Evolutionary conservation across 768 basidiomycete genomes (phyloP), one percentile per base, ranked within the genome.

Genomic region (Leccinum variicolor): DNA sequence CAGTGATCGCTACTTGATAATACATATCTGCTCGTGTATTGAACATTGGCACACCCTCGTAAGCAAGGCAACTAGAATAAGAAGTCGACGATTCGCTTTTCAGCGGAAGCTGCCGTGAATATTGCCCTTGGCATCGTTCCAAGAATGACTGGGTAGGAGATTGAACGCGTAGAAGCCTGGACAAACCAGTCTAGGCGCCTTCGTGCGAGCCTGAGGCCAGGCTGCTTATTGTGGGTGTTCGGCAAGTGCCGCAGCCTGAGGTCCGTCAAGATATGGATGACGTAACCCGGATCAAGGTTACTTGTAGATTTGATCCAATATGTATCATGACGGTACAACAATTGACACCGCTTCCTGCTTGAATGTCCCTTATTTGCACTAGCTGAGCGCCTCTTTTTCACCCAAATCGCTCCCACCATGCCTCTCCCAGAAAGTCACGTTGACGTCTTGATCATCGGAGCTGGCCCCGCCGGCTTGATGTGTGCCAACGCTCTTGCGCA

Each of bases 401-500:
- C 41, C 19, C 41, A 41, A 19, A 10, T 43, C 5, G 5, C 41
- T 0, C 10, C 41, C 41, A 52, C 52, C 29, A 68, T 67, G 66
- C 33, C 66, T 33, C 58, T 62, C 11, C 70, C 71, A 15, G 53
- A 70, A 46, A 43, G 19, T 19, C 11, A 43, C 19, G 75, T 78
- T 33, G 76, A 77, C 52, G 74, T 77, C 31, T 68, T 77, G 39
- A 64, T 77, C 52, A 74, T 77, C 17, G 77, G 76, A 29, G 77
- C 77, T 14, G 76, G 76, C 10, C 76, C 77, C 3, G 69, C 77
- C 21, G 78, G 77, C 49, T 62, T 79, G 31, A 74, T 79, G 76
- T 74, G 70, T 48, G 77, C 78, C 13, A 74, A 76, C 17, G 77
- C 70, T n/a, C 64, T 79, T 19, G 74, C 71, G 5, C 64, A 62